Base-by-base conservation (phyloP, 2,329 filamentous ascomycete species). In the Sarocladiaceae sp. region DNA sequence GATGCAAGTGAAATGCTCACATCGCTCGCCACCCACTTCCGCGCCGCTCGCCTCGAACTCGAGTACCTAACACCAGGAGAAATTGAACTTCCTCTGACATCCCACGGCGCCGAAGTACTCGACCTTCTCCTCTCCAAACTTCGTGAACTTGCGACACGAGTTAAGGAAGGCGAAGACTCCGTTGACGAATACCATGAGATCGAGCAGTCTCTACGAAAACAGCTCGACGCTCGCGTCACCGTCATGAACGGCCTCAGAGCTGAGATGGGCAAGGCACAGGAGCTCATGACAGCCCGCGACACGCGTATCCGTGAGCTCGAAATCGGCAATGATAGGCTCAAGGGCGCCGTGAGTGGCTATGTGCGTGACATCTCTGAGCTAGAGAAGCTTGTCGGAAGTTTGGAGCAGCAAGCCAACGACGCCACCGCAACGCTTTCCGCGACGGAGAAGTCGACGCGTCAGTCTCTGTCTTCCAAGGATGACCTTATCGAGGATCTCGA, bases 51-150 rank as follows among this genome's bases (percentile, higher is more conserved):
- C 1, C 66, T 84, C 0, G 81, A 85, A 57, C 74, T 85, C 2
- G 82, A 85, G 62, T 84, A 84, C 59, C 71, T 84, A 18, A 78
- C 75, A 0, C 82, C 82, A 0, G 82, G 81, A 5, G 82, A 85
- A 60, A 67, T 77, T n/a, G 59, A 72, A 0, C 70, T 82, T 1
- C 78, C 80, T 0, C 66, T 82, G 0, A 73, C 72, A 0, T 74
- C 75, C 0, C 75, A 75, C 48, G 80, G 80, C 2, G 76, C 76
- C 1, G 73, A 79, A 50, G 72, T 85, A 0, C 71, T 86, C 0
- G 78, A 81, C 53, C 70, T 83, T 12, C 62, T 84, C 4, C 71
- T 84, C 0, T 60, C 61, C 0, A 69, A 75, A 0, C 71, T 85
- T 2, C 74, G 78, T 2, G 68, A 71, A 13, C 70, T 84, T 28